Conservation (phyloP, 352 stramenopile genomes). For the Phytophthora meadii region DNA sequence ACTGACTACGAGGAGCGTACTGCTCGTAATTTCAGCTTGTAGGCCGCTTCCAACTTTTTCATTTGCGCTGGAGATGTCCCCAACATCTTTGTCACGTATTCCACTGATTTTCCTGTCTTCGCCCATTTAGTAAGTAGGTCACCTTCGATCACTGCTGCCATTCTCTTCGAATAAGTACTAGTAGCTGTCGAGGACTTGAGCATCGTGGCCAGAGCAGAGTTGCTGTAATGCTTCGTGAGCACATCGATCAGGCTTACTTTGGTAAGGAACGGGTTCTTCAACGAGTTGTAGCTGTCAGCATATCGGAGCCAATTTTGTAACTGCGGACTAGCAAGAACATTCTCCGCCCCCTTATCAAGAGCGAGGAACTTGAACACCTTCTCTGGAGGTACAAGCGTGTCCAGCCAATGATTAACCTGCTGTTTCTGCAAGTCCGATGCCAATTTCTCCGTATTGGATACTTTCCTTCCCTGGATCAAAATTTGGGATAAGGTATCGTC, state of each 20-base stretch:
- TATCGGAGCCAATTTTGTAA: conserved; percentile 1
- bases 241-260: background rate
- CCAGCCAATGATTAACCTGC: background rate
- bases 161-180: background rate
- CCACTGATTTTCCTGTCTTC: background rate
- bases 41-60: too few relatives aligned
- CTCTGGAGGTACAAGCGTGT: background rate
- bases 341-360: conserved; percentile 5
- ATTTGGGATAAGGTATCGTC: background rate
- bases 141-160: background rate
- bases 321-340: conserved; percentile 5
- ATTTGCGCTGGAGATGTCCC: too few relatives aligned
- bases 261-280: background rate
- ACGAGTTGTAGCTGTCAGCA: background rate
- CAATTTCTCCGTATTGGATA: background rate
- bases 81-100: background rate
- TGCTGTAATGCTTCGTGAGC: conserved; percentile 4
- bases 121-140: conserved; percentile 1
- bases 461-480: background rate
- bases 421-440: background rate
- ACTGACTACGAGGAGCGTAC: too few relatives aligned
- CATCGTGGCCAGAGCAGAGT: background rate
- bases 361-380: conserved; percentile 3
- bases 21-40: too few relatives aligned
- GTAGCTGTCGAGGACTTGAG: conserved; percentile 1